Evolutionary conservation across 2,329 filamentous ascomycete genomes (phyloP).

Genomic region (Blastomyces emzantsi): DNA sequence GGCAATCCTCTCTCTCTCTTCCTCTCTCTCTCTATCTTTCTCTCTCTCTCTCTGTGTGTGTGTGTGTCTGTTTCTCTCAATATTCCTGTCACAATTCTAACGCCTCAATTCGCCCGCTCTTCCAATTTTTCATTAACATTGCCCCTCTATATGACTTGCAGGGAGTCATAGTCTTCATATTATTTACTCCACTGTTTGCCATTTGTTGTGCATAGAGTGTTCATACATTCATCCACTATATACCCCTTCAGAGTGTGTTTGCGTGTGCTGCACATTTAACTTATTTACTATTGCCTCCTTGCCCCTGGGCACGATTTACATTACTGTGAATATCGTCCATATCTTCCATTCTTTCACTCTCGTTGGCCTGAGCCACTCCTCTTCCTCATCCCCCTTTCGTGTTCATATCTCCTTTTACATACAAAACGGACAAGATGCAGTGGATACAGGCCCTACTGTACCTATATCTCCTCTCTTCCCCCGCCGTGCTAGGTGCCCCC

Average conservation of each 20-base stretch:
- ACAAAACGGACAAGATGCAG: constrained; percentile 12
- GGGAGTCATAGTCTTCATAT: not conserved
- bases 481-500: constrained; percentile 23
- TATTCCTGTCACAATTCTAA: not conserved
- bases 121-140: not conserved
- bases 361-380: not conserved
- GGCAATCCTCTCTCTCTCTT: not conserved
- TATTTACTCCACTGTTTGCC: not conserved
- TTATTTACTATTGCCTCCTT: not conserved
- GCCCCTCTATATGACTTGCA: not conserved
- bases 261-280: not conserved
- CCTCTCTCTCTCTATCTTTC: not conserved
- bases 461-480: constrained; percentile 24
- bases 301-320: not conserved
- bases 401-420: not conserved
- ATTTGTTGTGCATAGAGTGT: not conserved
- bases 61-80: too few species aligned
- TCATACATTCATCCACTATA: not conserved
- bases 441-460: constrained; percentile 19
- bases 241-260: not conserved
- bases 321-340: not conserved
- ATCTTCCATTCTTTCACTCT: constrained; percentile 9
- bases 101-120: not conserved
- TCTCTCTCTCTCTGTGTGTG: not conserved
- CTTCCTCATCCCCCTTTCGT: not conserved